Evolutionary conservation across 805 yeast species (phyloP), one percentile per base, ranked within the genome.

Genomic region (Wickerhamiella shivajii): DNA sequence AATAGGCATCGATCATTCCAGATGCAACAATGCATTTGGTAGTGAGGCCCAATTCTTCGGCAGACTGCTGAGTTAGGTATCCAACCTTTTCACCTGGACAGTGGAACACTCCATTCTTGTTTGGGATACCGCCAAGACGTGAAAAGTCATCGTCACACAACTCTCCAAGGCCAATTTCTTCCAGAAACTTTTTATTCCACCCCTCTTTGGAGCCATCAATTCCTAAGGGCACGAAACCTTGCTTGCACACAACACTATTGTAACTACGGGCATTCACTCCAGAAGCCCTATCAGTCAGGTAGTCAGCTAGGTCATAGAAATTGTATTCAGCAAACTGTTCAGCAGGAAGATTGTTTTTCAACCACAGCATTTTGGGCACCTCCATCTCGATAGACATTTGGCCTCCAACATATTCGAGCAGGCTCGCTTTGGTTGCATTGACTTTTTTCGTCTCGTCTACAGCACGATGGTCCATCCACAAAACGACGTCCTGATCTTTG

Each of bases 391-490:
- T 78, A 32, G 96, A 84, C 96, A 90, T 87, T 47, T 74, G 76
- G 13, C 97, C 97, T 39, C 98, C 98, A 13, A 90, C 97, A 53
- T 81, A 90, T 53, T 80, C 77, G 49, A 90, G 65, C 38, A 80
- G 71, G 49, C 69, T 71, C 50, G 83, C 92, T 22, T 68, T 67
- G 0, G 94, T 77, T 26, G 75, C 70, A 56, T 87, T 87, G 53
- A 90, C 84, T 37, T 62, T 69, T 36, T 71, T 61, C 10, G 95
- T 84, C 52, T 87, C 95, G 6, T 63, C 61, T 11, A 66, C 74
- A 0, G 97, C 96, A 42, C 98, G 69, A 56, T 90, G 98, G 60
- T 90, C 98, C 97, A 90, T 87, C 98, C 98, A 90, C 42, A 90
- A 59, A 33, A 90, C 73, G 47, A 90, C 76, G 56, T 90, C 84